Percentiles rank a stretch among this genome's conserved stretches.
Evolutionary conservation across 768 basidiomycete species (phyloP).

Genomic region (Rhizopogon sp.): DNA sequence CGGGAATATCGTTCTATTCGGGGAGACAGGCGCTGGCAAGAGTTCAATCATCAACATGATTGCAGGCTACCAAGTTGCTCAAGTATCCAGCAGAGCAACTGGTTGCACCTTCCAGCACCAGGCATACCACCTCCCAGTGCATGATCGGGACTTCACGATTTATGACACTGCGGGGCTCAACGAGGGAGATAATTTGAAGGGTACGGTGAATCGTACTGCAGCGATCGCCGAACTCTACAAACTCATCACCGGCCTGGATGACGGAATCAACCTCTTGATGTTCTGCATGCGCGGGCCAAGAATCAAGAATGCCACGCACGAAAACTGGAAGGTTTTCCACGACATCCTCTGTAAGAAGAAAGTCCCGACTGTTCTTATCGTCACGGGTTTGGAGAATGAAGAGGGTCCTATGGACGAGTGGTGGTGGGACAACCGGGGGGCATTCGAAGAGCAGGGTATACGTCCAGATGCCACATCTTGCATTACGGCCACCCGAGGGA

Average conservation of each 20-base stretch:
- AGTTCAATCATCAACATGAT: conserved; percentile 41
- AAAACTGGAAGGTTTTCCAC: conserved; percentile 36
- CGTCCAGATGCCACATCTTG: conserved; percentile 3
- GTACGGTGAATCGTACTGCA: conserved; percentile 22
- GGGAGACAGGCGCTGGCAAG: conserved; percentile 37
- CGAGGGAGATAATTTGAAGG: conserved; percentile 16
- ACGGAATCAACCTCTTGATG: conserved; percentile 35
- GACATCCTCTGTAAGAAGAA: conserved; percentile 34
- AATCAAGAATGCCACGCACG: conserved; percentile 27
- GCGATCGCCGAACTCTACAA: conserved; percentile 26
- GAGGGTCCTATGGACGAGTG: conserved; percentile 25
- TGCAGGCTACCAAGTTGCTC: conserved; percentile 17
- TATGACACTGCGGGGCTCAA: conserved; percentile 31
- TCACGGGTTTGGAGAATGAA: conserved; percentile 37
- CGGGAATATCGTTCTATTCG: conserved; percentile 37
- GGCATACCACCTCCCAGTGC: conserved; percentile 16
- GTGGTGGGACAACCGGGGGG: conserved; percentile 21
- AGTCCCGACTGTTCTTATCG: conserved; percentile 34
- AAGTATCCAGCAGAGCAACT: conserved; percentile 24
- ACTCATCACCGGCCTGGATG: conserved; percentile 29
- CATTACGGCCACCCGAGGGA: conserved; percentile 9
- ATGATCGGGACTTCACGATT: conserved; percentile 12
- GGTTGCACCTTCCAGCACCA: conserved; percentile 33
- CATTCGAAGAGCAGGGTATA: conserved; percentile 9
- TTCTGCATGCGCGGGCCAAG: conserved; percentile 36